Base-by-base conservation (phyloP, 2,329 filamentous ascomycete genomes). In the Pseudogymnoascus sp. region DNA sequence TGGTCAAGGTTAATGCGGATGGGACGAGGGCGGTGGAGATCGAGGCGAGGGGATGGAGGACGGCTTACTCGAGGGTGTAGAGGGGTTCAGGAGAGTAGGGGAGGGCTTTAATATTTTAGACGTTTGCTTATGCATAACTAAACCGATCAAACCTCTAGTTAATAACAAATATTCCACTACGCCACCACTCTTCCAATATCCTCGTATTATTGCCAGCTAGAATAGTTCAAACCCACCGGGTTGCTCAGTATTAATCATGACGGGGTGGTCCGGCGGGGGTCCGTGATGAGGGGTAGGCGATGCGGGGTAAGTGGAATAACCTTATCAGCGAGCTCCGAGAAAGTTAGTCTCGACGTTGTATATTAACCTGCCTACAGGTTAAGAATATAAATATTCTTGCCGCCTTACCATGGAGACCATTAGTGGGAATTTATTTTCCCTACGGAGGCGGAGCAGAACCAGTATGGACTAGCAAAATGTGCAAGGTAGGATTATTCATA, bases 1-100 rank as follows among this genome's bases (percentile, higher is more conserved):
- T 74, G 10, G 71, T 75, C 64, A 69, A 68, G 56, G 60, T 74
- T 24, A 67, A 66, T 14, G 37, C 10, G 1, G 63, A 70, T 61
- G 71, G 72, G 24, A 65, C 63, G 19, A 56, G 11, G 29, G 50
- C n/a, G 11, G 1, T 56, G 50, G 50, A 33, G 50, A 33, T 56
- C 6, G 50, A 56, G 50, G n/a, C 50, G 10, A 56, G 50, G 50
- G 50, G 50, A 6, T 56, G 50, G 50, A 33, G 50, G 24, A 29
- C 21, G 50, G 14, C 26, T 3, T 56, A 56, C 19, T 56, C 29
- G 29, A 56, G 29, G n/a, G 50, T 35, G 10, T 21, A 56, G 29
- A 2, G 50, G n/a, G 13, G 21, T 7, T 53, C 24, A 10, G 47
- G 14, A 19, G 24, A 53, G 26, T 31, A 33, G 29, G n/a, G n/a